These are phyloP conservation scores for Cenchrus fungigraminus DNA, from an alignment of 176 grass and related monocot genomes.

Conservation along the genomic window DNA sequence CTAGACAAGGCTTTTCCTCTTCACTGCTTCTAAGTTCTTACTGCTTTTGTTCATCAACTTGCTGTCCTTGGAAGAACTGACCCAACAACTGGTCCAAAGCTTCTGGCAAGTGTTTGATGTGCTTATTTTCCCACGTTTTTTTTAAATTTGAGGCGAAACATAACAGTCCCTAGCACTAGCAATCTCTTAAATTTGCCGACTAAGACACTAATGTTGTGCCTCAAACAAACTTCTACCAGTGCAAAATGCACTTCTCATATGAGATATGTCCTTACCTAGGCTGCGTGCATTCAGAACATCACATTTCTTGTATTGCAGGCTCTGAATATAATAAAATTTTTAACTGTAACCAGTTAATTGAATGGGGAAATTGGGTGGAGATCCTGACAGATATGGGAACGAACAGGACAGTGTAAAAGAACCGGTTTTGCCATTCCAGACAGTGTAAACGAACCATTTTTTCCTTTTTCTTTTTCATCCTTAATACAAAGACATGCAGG, in stretches of 20 bases:
- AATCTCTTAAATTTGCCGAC: neutral
- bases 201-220: neutral
- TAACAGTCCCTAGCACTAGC: neutral
- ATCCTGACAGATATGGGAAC: neutral
- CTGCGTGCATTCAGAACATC: neutral
- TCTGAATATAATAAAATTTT: neutral
- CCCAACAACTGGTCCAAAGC: constrained; percentile 56
- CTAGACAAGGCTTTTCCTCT: constrained; percentile 27
- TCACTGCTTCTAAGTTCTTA: constrained; percentile 36
- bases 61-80: constrained; percentile 70
- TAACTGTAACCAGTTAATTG: constrained; percentile 21
- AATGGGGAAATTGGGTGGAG: neutral
- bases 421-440: too few relatives aligned
- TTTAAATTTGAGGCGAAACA: constrained; percentile 4
- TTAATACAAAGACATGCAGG: too few relatives aligned
- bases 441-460: too few relatives aligned
- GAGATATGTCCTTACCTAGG: neutral
- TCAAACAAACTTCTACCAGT: neutral
- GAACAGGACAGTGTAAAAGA: too few relatives aligned
- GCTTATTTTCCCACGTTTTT: constrained; percentile 60
- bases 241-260: neutral
- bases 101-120: constrained; percentile 67
- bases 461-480: too few relatives aligned
- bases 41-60: constrained; percentile 53
- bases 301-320: neutral